Base-by-base conservation (phyloP, 306 rosid species). In the Dalbergia cultrata region DNA sequence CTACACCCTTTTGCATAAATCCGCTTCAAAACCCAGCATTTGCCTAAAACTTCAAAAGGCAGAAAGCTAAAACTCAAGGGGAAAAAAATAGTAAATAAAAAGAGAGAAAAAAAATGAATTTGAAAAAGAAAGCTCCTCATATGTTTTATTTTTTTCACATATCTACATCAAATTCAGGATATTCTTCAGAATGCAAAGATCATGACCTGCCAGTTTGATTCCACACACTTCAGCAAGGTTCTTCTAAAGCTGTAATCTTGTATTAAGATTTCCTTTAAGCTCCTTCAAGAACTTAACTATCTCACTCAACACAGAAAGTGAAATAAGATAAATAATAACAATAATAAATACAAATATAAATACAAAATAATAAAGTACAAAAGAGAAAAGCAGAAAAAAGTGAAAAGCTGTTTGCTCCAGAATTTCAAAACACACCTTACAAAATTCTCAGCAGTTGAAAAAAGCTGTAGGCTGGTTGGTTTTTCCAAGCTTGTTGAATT, bases 401-500 rank as follows among this genome's bases (percentile, higher is more conserved):
- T 81, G 16, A 62, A 72, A 75, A 80, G 85, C 74, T 74, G 86
- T 79, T 82, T 64, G 75, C 85, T 70, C 61, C 64, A 84, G 89
- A 91, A 84, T 88, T 79, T 79, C 65, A 82, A 82, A 58, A 88
- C 41, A 81, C 85, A 65, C 66, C 84, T 84, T 67, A 82, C 74
- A 72, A 7, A 66, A 69, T 69, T 83, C 60, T 80, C 53, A 76
- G 71, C 54, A 58, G 76, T 58, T 75, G 85, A 63, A 78, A 81
- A 57, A 84, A 84, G 59, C 72, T 68, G 90, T 81, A 89, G 78
- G 85, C 87, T 74, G 82, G 85, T 85, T 85, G 82, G 75, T 87
- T 87, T 88, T 85, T 79, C 85, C 82, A 78, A 80, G 84, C 81
- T 78, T 68, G 85, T 89, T 77, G 90, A 89, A 86, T 87, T 81